These are phyloP conservation scores for Apiotrichum brassicae DNA, from an alignment of 1,284 basidiomycete genomes.

Conservation along the genomic window DNA sequence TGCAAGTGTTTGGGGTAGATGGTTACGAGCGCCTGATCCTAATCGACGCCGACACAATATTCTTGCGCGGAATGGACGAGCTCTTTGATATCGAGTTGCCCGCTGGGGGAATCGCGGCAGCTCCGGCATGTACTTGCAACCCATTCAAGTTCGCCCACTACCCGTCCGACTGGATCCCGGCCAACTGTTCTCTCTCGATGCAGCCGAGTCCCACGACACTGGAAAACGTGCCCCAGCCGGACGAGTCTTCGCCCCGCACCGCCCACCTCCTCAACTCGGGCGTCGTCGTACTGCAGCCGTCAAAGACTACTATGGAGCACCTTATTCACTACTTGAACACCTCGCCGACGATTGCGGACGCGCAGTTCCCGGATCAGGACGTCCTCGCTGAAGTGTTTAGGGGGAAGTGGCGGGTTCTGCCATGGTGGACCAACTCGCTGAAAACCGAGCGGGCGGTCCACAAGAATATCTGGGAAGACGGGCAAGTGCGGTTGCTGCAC, in stretches of 20 bases:
- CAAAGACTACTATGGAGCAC: slow-evolving; percentile 48
- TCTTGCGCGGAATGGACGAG: slow-evolving; percentile 84
- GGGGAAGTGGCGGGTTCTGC: slow-evolving; percentile 50
- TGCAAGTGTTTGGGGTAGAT: slow-evolving; percentile 67
- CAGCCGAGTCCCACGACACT: slow-evolving; percentile 55
- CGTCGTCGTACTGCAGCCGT: slow-evolving; percentile 75
- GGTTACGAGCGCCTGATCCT: slow-evolving; percentile 78
- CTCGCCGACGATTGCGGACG: slow-evolving; percentile 62
- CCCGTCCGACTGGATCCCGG: slow-evolving; percentile 82
- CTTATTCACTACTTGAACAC: slow-evolving; percentile 61
- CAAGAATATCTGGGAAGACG: slow-evolving; percentile 46
- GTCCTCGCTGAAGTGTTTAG: slow-evolving; percentile 73
- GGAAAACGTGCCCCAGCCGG: slow-evolving; percentile 47
- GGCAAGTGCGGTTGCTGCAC: slow-evolving; percentile 45
- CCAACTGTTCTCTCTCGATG: slow-evolving; percentile 75
- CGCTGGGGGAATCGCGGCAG: slow-evolving; percentile 69
- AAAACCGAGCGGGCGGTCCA: slow-evolving; percentile 48
- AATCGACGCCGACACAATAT: slow-evolving; percentile 87
- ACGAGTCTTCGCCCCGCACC: slow-evolving; percentile 58
- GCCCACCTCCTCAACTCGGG: slow-evolving; percentile 81
- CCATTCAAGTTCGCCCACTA: slow-evolving; percentile 76
- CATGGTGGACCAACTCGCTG: slow-evolving; percentile 50
- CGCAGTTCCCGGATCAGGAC: slow-evolving; percentile 88
- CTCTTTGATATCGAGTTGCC: slow-evolving; percentile 67
- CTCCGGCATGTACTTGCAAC: slow-evolving; percentile 89